Conservation (phyloP, 441 rosid genomes). For the Corymbia citriodora region DNA sequence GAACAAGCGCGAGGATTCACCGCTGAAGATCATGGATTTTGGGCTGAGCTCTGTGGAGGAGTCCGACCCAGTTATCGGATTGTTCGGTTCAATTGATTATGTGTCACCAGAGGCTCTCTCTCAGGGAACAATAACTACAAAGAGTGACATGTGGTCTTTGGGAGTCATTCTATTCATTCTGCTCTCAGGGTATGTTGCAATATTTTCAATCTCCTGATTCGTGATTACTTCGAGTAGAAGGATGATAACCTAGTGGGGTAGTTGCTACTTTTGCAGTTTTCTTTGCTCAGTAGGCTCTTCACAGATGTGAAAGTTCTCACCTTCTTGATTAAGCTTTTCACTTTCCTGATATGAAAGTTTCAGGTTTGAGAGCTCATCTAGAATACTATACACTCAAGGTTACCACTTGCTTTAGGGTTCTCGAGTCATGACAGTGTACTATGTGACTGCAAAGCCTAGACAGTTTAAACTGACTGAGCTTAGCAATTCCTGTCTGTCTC, state of each 20-base stretch:
- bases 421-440: not conserved
- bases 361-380: not conserved
- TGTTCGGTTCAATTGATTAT: constrained; percentile 71
- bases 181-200: constrained; percentile 45
- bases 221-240: not conserved
- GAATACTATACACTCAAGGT: not conserved
- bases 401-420: not conserved
- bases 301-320: not conserved
- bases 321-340: not conserved
- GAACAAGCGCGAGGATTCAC: constrained; percentile 37
- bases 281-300: not conserved
- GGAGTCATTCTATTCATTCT: constrained; percentile 67
- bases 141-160: constrained; percentile 69
- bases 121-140: constrained; percentile 47
- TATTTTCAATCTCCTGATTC: not conserved
- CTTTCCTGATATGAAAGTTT: not conserved
- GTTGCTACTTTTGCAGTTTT: not conserved
- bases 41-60: constrained; percentile 73
- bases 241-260: not conserved
- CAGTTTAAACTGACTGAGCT: not conserved
- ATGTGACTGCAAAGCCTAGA: not conserved
- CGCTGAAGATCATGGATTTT: constrained; percentile 72
- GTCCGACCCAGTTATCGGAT: constrained; percentile 72
- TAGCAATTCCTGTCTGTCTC: not conserved
- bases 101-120: constrained; percentile 74